Conservation (phyloP, 2,329 filamentous ascomycete genomes). For the Fusarium brevicatenulatum region DNA sequence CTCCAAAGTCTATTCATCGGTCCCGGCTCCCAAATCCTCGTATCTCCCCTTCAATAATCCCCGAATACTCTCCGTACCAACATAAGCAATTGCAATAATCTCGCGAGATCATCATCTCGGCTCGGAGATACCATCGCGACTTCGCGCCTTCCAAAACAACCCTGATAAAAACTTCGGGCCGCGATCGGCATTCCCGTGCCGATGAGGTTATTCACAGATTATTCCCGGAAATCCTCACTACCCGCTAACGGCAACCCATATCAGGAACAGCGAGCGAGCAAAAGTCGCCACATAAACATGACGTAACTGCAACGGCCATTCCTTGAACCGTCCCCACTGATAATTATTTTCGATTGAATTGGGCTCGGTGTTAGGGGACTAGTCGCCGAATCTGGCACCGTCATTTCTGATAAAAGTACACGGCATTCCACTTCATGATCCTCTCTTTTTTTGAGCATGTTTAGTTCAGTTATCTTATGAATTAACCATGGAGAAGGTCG, state of each 20-base stretch:
- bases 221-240: neutral
- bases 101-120: neutral
- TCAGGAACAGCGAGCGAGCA: neutral
- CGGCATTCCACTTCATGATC: neutral
- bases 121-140: neutral
- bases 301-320: constrained; percentile 1
- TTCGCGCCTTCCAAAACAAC: neutral
- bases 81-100: neutral
- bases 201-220: constrained; percentile 19
- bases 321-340: constrained; percentile 11
- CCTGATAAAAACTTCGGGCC: neutral
- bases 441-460: neutral
- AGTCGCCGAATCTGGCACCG: constrained; percentile 26
- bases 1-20: neutral
- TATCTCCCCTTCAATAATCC: neutral
- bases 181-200: constrained; percentile 13
- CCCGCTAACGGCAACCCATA: neutral
- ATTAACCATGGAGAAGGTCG: constrained; percentile 3
- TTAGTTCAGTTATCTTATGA: neutral
- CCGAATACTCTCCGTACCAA: neutral
- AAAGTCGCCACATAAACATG: constrained; percentile 2
- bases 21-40: neutral
- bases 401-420: constrained; percentile 4
- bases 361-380: neutral
- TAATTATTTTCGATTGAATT: neutral